These are phyloP conservation scores for Ploettnerulaceae sp. DNA, from an alignment of 2,329 filamentous ascomycete genomes.

Conservation along the genomic window DNA sequence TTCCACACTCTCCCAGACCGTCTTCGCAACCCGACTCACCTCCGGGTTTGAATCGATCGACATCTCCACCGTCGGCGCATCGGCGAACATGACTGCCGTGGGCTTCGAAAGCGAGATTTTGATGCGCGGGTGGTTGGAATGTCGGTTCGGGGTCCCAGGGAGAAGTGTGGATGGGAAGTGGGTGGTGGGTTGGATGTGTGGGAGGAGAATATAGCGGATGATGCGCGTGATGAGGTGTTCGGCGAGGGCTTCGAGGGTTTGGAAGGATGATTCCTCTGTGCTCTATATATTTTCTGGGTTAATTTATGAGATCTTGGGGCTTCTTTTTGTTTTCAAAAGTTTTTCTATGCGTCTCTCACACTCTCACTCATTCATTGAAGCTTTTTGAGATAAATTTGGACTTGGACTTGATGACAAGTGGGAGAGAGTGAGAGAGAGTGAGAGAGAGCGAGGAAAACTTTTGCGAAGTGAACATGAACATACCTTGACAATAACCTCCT, in stretches of 20 bases:
- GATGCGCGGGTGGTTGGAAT: conserved; percentile 35
- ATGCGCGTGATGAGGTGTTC: conserved; percentile 44
- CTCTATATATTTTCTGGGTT: too few species aligned
- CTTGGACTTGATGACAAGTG: neutral
- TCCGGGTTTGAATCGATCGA: conserved; percentile 25
- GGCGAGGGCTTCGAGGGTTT: conserved; percentile 59
- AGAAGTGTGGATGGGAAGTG: neutral
- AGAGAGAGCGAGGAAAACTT: neutral
- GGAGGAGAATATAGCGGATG: conserved; percentile 39
- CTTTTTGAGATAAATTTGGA: neutral
- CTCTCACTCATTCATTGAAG: neutral
- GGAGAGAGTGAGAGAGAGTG: neutral
- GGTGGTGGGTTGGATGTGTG: conserved; percentile 7
- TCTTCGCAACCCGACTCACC: conserved; percentile 5
- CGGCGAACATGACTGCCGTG: conserved; percentile 66
- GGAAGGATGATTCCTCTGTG: conserved; percentile 52
- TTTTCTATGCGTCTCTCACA: neutral
- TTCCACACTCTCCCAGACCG: conserved; percentile 12
- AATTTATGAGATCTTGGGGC: too few species aligned
- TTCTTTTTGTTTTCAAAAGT: too few species aligned
- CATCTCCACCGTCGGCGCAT: conserved; percentile 64
- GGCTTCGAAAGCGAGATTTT: conserved; percentile 65
- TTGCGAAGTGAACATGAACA: conserved; percentile 8
- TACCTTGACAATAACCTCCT: conserved; percentile 59
- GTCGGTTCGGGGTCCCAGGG: neutral